Base-by-base conservation (phyloP, 805 yeast species). In the Candida silvicultrix region DNA sequence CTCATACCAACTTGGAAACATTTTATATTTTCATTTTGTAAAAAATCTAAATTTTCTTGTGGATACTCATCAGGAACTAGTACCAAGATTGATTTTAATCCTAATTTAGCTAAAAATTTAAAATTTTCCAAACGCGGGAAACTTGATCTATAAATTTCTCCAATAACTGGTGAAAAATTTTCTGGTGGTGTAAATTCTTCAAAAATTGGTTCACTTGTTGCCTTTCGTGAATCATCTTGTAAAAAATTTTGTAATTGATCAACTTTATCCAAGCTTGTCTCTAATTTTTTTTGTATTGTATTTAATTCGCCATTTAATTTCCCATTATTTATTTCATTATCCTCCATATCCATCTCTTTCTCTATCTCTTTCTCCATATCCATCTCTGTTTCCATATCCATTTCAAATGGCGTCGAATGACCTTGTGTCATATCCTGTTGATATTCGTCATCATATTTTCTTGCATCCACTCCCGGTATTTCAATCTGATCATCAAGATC, bases 31-130 rank as follows among this genome's bases (percentile, higher is more conserved):
- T 88, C 73, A 36, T 72, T 68, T 36, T 72, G 60, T 47, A 88
- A 67, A 58, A 88, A 89, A 42, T 78, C 79, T 35, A 63, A 54
- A 58, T 90, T 89, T 51, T 85, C 88, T 29, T 69, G 72, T 0
- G 99, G 97, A 58, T 92, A 92, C 22, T 84, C 89, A 60, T 94
- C 99, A 0, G 97, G 95, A 14, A 92, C 85, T 42, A 92, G 71
- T 49, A 95, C 88, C 49, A 94, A 67, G 4, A 94, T 78, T 11
- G 92, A 80, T 58, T 83, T 87, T 44, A 94, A 70, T 40, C 73
- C 71, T 44, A 90, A 69, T 41, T 70, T 73, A 51, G 73, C 64
- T 38, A 94, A 65, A 59, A 86, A 92, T 20, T 71, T 64, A 57
- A 92, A 89, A 63, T 89, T 89, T 59, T 84, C 94, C 2, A 82